Evolutionary conservation across 495 filamentous ascomycete genomes (phyloP), one percentile per base, ranked within the genome.

Genomic region (Penicillium arizonense): DNA sequence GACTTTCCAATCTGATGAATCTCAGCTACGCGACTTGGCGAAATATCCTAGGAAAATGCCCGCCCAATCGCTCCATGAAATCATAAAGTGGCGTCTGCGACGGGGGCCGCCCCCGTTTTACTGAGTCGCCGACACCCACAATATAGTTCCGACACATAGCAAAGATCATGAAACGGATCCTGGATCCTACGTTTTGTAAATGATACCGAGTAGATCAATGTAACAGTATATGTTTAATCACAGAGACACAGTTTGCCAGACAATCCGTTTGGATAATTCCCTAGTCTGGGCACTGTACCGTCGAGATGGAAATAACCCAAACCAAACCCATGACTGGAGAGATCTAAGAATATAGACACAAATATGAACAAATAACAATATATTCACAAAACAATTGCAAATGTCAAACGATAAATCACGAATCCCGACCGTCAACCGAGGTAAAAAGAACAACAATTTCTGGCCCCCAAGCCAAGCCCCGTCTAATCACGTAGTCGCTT

Each of bases 401-500:
- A 1, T 10, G 9, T 30, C 28, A 0, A 30, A 5, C 4, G 9
- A 7, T 7, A 30, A 30, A 30, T 30, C 28, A 30, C 28, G 6
- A 30, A 8, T 8, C 28, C 28, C 28, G 28, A 30, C 28, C 28
- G 28, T 30, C 6, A 30, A 50, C 47, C 38, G 38, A 50, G 47
- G 47, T 10, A 33, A 13, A 35, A 7, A 7, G 8, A 30, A 0
- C 28, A 2, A 4, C 4, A 24, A 12, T 33, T 42, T 50, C 18
- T 32, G 30, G 38, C 47, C 47, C 47, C 48, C 48, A 43, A 43
- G 38, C 48, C 48, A 50, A 50, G 48, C 30, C 30, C 39, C n/a
- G 23, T 18, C 12, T 11, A 43, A 7, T 43, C 39, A 16, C 20
- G 20, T 42, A n/a, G 21, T 20, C 20, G 3, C 33, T 37, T 33